Conservation (phyloP, 306 rosid genomes). For the Trifolium subterraneum region DNA sequence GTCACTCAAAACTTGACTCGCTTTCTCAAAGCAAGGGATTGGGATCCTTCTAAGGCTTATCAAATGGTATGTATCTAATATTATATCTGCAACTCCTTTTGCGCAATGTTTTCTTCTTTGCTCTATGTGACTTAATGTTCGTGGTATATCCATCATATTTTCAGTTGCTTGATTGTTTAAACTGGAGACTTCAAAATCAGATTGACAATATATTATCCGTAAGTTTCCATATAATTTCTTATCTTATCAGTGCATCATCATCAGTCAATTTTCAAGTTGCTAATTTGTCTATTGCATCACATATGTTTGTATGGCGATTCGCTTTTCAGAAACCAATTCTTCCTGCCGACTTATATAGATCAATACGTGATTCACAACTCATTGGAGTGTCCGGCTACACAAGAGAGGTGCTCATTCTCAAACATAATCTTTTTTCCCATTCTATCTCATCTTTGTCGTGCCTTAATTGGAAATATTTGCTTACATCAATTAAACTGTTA, state of each 20-base stretch:
- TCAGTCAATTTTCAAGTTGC: neutral
- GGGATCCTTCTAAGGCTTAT: slow-evolving; percentile 74
- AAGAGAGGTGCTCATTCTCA: slow-evolving; percentile 73
- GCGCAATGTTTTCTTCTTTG: no score
- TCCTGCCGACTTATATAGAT: slow-evolving; percentile 79
- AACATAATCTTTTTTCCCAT: slow-evolving; percentile 12
- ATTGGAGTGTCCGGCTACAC: slow-evolving; percentile 91
- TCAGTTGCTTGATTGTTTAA: slow-evolving; percentile 86
- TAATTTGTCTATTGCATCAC: slow-evolving; percentile 6
- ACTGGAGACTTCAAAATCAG: slow-evolving; percentile 93
- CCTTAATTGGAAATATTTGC: slow-evolving; percentile 8
- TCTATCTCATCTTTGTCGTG: slow-evolving; percentile 3
- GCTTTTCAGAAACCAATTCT: slow-evolving; percentile 82
- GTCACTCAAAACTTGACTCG: slow-evolving; percentile 63
- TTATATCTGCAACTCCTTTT: no score
- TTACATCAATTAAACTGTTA: slow-evolving; percentile 15
- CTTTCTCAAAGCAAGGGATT: slow-evolving; percentile 89
- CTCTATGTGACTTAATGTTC: no score
- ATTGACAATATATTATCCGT: slow-evolving; percentile 83
- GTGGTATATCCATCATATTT: slow-evolving; percentile 33
- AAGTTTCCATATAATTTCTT: slow-evolving; percentile 39
- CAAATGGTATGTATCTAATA: slow-evolving; percentile 58
- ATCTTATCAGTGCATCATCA: no score
- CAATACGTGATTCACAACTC: slow-evolving; percentile 89
- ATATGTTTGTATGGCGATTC: slow-evolving; percentile 29